phyloP scores from a whole-genome alignment of 1,284 basidiomycete species.

The Puccinia polysora region DNA sequence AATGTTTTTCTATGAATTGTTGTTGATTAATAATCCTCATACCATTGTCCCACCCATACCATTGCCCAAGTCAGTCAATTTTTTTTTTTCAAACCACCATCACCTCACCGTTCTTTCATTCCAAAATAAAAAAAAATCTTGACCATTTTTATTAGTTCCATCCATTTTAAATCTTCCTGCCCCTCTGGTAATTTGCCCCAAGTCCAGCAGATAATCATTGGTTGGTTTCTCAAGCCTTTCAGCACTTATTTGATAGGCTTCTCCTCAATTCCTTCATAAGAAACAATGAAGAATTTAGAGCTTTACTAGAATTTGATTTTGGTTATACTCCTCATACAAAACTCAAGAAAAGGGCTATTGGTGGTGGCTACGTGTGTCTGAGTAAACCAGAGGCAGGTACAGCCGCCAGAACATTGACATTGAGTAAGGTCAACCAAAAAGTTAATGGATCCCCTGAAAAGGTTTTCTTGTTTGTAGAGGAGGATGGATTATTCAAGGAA shows the following conservation, averaged over 20 bases:
- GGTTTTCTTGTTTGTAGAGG: slow-evolving; percentile 32
- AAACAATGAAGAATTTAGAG: slow-evolving; percentile 79
- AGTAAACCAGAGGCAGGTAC: background rate
- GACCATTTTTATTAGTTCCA: background rate
- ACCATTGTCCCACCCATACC: slow-evolving; percentile 53
- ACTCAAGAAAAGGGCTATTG: background rate
- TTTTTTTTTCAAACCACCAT: no score
- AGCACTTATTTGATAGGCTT: slow-evolving; percentile 82
- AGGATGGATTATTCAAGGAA: slow-evolving; percentile 36
- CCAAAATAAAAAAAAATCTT: no score
- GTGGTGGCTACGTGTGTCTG: background rate
- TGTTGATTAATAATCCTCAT: slow-evolving; percentile 76
- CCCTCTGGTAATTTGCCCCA: slow-evolving; percentile 81
- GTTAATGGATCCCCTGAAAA: background rate
- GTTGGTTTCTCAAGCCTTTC: slow-evolving; percentile 81
- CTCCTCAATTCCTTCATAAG: slow-evolving; percentile 81
- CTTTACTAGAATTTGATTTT: slow-evolving; percentile 91
- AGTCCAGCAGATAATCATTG: slow-evolving; percentile 93
- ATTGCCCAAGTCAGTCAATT: slow-evolving; percentile 25
- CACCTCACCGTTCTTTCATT: no score
- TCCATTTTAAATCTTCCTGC: slow-evolving; percentile 45
- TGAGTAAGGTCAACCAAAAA: slow-evolving; percentile 1
- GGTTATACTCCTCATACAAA: slow-evolving; percentile 55
- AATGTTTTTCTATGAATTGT: slow-evolving; percentile 80
- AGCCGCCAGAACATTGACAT: background rate